These are phyloP conservation scores for Microcyclosporella mali DNA, from an alignment of 2,329 filamentous ascomycete genomes.

Conservation along the genomic window DNA sequence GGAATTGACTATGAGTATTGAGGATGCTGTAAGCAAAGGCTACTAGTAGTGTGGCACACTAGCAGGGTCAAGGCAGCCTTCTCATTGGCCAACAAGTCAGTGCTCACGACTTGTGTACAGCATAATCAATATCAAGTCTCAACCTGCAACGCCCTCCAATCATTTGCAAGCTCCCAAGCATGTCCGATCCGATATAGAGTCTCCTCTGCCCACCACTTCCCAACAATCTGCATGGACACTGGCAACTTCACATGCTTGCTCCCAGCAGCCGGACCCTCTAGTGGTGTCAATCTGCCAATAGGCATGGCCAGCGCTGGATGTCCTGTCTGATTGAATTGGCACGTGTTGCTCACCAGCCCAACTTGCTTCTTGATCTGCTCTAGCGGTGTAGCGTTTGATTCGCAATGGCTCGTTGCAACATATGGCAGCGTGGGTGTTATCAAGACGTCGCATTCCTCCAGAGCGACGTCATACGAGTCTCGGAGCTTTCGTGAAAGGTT, in stretches of 20 bases:
- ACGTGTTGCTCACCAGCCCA: conserved; percentile 52
- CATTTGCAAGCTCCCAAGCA: conserved; percentile 43
- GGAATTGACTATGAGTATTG: no score
- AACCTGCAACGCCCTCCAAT: conserved; percentile 37
- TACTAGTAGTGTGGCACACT: no score
- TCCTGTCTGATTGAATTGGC: conserved; percentile 46
- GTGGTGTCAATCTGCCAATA: conserved; percentile 39
- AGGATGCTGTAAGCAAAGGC: no score
- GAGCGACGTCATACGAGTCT: conserved; percentile 41
- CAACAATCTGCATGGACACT: conserved; percentile 32
- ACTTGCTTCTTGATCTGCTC: conserved; percentile 48
- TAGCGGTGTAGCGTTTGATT: conserved; percentile 35
- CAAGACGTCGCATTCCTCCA: conserved; percentile 41
- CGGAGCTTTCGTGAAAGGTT: conserved; percentile 41
- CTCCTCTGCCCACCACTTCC: conserved; percentile 46
- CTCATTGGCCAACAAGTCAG: no score
- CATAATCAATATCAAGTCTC: no score
- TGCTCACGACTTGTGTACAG: no score
- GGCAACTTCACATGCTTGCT: conserved; percentile 26
- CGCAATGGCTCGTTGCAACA: conserved; percentile 42
- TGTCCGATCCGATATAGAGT: conserved; percentile 40
- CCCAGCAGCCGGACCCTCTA: conserved; percentile 39
- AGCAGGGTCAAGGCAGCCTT: no score
- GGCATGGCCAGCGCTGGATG: conserved; percentile 46
- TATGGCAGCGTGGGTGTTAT: conserved; percentile 45